Base-by-base conservation (phyloP, 2,329 filamentous ascomycete species). In the Hymenoscyphus albidus region DNA sequence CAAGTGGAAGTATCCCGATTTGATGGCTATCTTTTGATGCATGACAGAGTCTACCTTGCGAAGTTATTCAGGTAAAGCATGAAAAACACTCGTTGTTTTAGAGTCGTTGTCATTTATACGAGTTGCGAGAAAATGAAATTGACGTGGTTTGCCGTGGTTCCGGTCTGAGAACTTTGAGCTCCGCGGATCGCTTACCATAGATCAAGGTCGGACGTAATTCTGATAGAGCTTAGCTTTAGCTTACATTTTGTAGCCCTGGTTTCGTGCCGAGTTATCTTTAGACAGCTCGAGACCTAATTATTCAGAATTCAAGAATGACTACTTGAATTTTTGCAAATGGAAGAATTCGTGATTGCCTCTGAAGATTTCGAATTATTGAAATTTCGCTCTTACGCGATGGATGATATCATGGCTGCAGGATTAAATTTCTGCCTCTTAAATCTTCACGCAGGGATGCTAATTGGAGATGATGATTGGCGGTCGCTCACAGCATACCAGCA, bases 401-500 rank as follows among this genome's bases (percentile, higher is more conserved):
- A 56, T 60, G 48, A 59, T 60, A 56, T 64, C 62, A 64, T 48
- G 16, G 12, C 40, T 60, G 58, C 58, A 60, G 13, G 22, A 35
- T n/a, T 58, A 39, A 61, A 59, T 48, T 59, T 59, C 38, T 35
- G 16, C 27, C 44, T 51, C 44, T 22, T 27, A 22, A 51, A 51
- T 27, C 44, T 51, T 51, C 44, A 51, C 44, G 4, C 44, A 51
- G 18, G 44, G 44, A 51, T 51, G n/a, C n/a, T 22, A 51, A 51
- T 51, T 51, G 12, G 44, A 7, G 9, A n/a, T 10, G n/a, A n/a
- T 22, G 7, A 59, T 65, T 59, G 59, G 56, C 31, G 59, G 59
- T 60, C 55, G 40, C 44, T 18, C 31, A 27, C 32, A 55, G 44
- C 59, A 65, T 66, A 58, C 64, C 59, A 42, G 58, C 44, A 63